phyloP scores from a whole-genome alignment of 108 stramenopile genomes.

The Hondaea fermentalgiana region DNA sequence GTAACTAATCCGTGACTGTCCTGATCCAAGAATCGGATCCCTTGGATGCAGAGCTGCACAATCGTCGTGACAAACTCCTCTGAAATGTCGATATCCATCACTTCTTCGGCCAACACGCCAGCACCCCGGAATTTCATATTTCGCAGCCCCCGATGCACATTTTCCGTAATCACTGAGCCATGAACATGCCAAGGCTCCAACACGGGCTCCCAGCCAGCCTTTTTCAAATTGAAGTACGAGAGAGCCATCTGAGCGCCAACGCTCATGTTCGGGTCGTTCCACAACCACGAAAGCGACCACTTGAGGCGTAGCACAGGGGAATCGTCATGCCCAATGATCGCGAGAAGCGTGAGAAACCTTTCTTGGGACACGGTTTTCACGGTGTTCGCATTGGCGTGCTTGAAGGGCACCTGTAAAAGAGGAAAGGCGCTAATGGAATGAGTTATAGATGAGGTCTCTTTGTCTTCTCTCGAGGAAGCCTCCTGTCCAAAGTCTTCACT shows the following conservation, averaged over 20 bases:
- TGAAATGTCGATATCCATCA: neutral
- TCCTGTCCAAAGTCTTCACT: no score
- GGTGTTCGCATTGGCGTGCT: neutral
- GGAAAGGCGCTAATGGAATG: neutral
- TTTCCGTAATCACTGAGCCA: neutral
- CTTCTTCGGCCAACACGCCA: neutral
- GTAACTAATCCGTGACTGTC: neutral
- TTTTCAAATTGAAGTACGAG: neutral
- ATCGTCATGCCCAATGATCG: neutral
- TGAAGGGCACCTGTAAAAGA: neutral
- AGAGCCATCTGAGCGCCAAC: neutral
- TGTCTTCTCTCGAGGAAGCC: no score
- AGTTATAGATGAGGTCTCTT: no score
- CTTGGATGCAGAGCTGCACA: neutral
- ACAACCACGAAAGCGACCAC: neutral
- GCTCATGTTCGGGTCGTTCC: neutral
- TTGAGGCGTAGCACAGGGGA: neutral
- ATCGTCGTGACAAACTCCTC: neutral
- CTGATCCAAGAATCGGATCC: neutral
- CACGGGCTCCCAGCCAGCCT: constrained; percentile 9
- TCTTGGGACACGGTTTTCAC: neutral
- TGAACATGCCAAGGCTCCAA: neutral
- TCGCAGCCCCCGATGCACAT: neutral
- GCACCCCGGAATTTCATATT: neutral
- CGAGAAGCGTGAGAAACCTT: neutral